Conservation (phyloP, 495 filamentous ascomycete species). For the Clavariopsis aquatica region DNA sequence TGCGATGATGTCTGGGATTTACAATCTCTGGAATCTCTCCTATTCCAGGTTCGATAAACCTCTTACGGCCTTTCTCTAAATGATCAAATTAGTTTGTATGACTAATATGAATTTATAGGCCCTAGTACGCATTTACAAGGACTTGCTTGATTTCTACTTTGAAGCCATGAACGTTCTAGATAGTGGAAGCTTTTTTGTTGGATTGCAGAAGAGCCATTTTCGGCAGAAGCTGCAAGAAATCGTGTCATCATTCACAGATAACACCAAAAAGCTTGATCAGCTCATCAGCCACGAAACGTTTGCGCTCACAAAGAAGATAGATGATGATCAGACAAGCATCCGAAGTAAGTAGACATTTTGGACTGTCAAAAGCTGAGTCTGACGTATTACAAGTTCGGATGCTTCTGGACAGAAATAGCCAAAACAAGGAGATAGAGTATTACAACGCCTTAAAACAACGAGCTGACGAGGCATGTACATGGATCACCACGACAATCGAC, state of each 20-base stretch:
- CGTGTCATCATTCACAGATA: background rate
- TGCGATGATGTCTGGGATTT: conserved; percentile 5
- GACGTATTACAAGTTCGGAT: background rate
- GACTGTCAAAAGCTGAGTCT: conserved; percentile 5
- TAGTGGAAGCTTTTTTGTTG: background rate
- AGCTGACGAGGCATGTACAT: conserved; percentile 2
- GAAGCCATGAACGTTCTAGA: conserved; percentile 9
- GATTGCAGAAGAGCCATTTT: conserved; percentile 4
- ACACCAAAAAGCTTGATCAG: background rate
- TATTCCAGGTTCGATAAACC: too few species aligned
- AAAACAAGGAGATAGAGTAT: conserved; percentile 9
- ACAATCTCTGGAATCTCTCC: too few species aligned
- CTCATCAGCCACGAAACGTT: background rate
- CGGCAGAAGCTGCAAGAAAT: conserved; percentile 1
- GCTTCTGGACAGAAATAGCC: conserved; percentile 5
- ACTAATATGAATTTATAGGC: background rate
- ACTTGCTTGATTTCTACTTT: conserved; percentile 2
- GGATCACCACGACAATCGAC: conserved; percentile 5
- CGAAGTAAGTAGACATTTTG: background rate
- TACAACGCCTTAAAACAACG: conserved; percentile 9
- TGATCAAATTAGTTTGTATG: too few species aligned
- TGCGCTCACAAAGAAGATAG: conserved; percentile 1
- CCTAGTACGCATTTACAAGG: background rate
- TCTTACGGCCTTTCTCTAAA: too few species aligned
- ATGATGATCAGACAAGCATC: conserved; percentile 1